phyloP scores from a whole-genome alignment of 306 rosid species.

The Vigna mungo region DNA sequence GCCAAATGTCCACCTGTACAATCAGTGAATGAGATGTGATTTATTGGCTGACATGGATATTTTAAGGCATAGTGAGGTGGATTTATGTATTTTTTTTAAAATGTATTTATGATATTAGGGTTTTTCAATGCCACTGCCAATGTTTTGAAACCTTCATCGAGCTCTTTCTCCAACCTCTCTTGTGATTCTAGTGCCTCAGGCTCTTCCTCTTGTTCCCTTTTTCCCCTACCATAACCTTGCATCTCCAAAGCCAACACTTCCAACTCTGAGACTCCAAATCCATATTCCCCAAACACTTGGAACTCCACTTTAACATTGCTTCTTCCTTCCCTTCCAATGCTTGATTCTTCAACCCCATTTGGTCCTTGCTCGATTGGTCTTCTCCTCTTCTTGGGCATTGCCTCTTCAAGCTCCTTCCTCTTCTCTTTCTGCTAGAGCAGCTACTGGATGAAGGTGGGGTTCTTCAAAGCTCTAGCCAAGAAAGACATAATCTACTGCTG shows the following conservation, averaged over 20 bases:
- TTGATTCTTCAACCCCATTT: conserved; percentile 51
- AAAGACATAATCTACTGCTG: conserved; percentile 94
- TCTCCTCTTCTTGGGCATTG: conserved; percentile 79
- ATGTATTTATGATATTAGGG: no score
- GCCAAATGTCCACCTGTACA: no score
- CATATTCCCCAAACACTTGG: conserved; percentile 50
- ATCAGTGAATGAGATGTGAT: no score
- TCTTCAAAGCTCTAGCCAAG: conserved; percentile 87
- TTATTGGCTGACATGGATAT: no score
- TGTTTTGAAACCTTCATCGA: conserved; percentile 55
- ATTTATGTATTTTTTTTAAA: no score
- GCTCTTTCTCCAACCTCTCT: conserved; percentile 66
- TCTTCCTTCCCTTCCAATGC: conserved; percentile 16
- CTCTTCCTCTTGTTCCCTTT: conserved; percentile 52
- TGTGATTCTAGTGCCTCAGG: conserved; percentile 43
- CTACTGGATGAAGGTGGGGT: conserved; percentile 78
- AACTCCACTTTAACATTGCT: conserved; percentile 60
- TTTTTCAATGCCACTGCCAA: no score
- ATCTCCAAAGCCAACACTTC: conserved; percentile 90
- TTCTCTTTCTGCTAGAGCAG: conserved; percentile 69
- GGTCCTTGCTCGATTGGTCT: conserved; percentile 78
- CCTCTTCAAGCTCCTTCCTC: conserved; percentile 70
- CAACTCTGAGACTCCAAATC: conserved; percentile 71
- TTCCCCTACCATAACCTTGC: conserved; percentile 74
- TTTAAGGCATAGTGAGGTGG: no score